Conservation (phyloP, 305 asterid species). For the Solanum hybrid region DNA sequence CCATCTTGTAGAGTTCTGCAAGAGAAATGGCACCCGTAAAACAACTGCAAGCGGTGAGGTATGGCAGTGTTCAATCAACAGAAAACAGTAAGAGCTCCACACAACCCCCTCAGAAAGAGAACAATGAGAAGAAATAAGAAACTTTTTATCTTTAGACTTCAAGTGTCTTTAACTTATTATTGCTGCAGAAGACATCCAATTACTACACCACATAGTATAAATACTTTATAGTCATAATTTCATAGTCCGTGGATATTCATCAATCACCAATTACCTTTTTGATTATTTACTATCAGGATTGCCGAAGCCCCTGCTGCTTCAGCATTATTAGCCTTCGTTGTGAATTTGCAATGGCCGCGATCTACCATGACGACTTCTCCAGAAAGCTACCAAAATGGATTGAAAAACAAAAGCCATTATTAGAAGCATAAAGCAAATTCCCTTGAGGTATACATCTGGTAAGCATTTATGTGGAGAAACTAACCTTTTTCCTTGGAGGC, state of each 20-base stretch:
- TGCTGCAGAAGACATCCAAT: neutral
- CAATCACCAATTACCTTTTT: slow-evolving; percentile 46
- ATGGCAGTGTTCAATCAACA: neutral
- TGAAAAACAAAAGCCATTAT: neutral
- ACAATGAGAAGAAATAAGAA: neutral
- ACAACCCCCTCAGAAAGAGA: neutral
- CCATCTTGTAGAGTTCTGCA: slow-evolving; percentile 97
- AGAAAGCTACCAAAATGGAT: slow-evolving; percentile 34
- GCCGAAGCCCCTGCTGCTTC: slow-evolving; percentile 98
- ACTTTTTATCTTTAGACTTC: neutral
- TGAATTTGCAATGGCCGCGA: slow-evolving; percentile 84
- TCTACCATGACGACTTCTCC: slow-evolving; percentile 79
- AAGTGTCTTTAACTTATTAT: neutral
- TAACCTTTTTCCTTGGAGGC: slow-evolving; percentile 60
- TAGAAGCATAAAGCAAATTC: neutral
- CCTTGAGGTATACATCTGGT: neutral
- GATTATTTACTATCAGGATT: slow-evolving; percentile 71
- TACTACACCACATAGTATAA: neutral
- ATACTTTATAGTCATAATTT: neutral
- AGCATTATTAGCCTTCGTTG: slow-evolving; percentile 77
- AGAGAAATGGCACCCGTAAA: slow-evolving; percentile 6
- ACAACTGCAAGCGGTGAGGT: neutral
- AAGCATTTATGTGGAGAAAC: neutral
- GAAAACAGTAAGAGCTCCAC: neutral
- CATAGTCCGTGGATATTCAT: neutral